Conservation (phyloP, 1,284 basidiomycete genomes). For the Malassezia restricta region DNA sequence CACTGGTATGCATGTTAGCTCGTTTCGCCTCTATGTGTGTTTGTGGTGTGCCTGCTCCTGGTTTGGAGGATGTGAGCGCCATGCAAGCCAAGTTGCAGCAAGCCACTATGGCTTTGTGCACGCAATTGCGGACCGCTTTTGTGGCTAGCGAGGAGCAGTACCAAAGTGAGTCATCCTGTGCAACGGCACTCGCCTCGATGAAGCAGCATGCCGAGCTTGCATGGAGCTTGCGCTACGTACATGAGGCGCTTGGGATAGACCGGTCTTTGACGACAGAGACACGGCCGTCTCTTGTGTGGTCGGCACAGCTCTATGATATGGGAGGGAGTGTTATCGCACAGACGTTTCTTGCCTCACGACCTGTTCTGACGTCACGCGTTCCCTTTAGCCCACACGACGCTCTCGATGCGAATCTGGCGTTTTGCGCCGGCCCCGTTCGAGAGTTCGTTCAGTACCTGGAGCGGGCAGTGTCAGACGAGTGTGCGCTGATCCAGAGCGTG, state of each 20-base stretch:
- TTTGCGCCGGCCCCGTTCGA: slow-evolving; percentile 56
- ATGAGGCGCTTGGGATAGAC: background rate
- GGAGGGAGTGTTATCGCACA: slow-evolving; percentile 5
- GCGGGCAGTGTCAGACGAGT: slow-evolving; percentile 56
- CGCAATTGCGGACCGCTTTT: slow-evolving; percentile 9
- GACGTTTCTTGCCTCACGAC: background rate
- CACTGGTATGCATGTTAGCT: slow-evolving; percentile 1
- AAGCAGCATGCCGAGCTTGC: background rate
- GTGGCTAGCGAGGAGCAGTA: background rate
- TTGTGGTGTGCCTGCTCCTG: background rate
- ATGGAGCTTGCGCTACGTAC: slow-evolving; percentile 4
- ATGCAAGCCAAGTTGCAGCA: background rate
- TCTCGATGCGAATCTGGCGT: slow-evolving; percentile 1
- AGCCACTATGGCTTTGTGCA: background rate
- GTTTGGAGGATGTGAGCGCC: background rate
- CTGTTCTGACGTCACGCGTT: background rate
- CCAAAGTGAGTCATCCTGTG: background rate
- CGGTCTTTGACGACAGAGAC: background rate
- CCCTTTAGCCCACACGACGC: slow-evolving; percentile 9
- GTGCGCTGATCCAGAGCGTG: slow-evolving; percentile 64
- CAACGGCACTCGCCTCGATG: background rate
- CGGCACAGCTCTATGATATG: background rate
- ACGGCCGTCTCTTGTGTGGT: background rate
- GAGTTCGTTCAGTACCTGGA: slow-evolving; percentile 41
- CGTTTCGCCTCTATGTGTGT: background rate